These are phyloP conservation scores for Ascochyta koolunga DNA, from an alignment of 2,329 filamentous ascomycete species.

Conservation along the genomic window DNA sequence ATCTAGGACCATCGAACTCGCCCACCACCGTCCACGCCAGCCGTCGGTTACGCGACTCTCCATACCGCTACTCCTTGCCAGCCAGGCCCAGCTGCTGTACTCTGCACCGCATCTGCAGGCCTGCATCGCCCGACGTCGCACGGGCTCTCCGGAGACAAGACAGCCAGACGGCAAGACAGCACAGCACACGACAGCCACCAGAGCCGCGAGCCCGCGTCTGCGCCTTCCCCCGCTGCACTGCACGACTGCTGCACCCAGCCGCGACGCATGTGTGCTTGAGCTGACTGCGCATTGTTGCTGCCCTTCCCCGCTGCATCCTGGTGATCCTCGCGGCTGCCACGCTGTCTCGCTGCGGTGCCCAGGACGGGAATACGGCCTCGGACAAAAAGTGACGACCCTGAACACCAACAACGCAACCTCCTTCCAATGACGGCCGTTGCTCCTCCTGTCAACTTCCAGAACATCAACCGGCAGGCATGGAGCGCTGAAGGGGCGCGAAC, in stretches of 20 bases:
- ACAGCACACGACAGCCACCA: conserved; percentile 38
- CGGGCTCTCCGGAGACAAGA: conserved; percentile 33
- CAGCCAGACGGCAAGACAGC: conserved; percentile 17
- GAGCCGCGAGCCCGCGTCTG: conserved; percentile 20
- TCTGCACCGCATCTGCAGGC: conserved; percentile 13
- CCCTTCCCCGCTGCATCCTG: conserved; percentile 23
- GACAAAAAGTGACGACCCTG: conserved; percentile 34
- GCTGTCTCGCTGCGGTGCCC: conserved; percentile 36
- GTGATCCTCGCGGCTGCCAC: conserved; percentile 31
- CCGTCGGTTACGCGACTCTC: conserved; percentile 20
- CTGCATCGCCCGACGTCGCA: conserved; percentile 36
- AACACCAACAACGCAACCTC: conserved; percentile 16
- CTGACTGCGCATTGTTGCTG: conserved; percentile 15
- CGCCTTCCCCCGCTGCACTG: conserved; percentile 19
- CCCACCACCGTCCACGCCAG: conserved; percentile 28
- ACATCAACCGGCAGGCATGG: conserved; percentile 66
- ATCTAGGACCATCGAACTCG: conserved; percentile 27
- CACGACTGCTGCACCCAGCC: conserved; percentile 14
- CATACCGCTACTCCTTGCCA: conserved; percentile 17
- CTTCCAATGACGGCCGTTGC: conserved; percentile 68
- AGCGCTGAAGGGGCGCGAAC: conserved; percentile 65
- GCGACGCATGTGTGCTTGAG: conserved; percentile 39
- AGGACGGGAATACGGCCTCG: conserved; percentile 33
- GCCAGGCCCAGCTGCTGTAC: conserved; percentile 23
- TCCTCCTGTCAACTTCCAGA: conserved; percentile 68